Evolutionary conservation across 306 rosid species (phyloP), one percentile per base, ranked within the genome.

Genomic region (Prunus fruticosa): DNA sequence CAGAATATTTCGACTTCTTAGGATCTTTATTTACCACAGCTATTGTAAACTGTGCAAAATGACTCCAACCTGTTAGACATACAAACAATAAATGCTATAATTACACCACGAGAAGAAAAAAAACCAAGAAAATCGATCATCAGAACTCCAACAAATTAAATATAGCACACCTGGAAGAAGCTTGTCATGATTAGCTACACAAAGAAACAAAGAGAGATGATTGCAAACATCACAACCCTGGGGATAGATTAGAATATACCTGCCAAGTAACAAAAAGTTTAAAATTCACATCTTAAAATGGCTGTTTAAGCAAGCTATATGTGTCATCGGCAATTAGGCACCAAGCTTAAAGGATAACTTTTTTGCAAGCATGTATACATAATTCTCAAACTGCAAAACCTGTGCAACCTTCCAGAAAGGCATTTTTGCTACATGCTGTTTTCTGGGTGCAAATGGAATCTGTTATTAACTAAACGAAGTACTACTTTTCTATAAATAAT

Each of bases 181-280:
- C 77, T 91, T 91, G 86, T 96, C 99, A 77, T 96, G 99, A 93
- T 96, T 88, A 72, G 98, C 97, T 4, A 96, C 98, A 82, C 99
- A 96, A 6, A 93, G 95, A 84, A 96, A 96, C 86, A 96, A 82
- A 34, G 98, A 96, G 80, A 96, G 99, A 77, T 96, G 98, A 85
- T 96, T 91, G 97, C 93, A 88, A 38, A 96, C 99, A 80, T 96
- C 99, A 52, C 99, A 93, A 8, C 99, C 98, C 79, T 96, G 99
- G 43, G 98, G 99, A 78, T 96, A 96, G 67, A 96, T 96, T 86
- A 96, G 84, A 80, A 96, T 93, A 82, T 96, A 96, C 99, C 99
- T 96, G 94, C 82, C 80, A 79, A 53, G 62, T 65, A 56, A 74
- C 38, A 76, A 69, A 18, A 62, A 74, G 67, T 79, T 78, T 72